A percentile compares a stretch with the other conserved stretches of the same genome.
phyloP scores from a whole-genome alignment of 129 eudicot species.

The Arctium lappa region DNA sequence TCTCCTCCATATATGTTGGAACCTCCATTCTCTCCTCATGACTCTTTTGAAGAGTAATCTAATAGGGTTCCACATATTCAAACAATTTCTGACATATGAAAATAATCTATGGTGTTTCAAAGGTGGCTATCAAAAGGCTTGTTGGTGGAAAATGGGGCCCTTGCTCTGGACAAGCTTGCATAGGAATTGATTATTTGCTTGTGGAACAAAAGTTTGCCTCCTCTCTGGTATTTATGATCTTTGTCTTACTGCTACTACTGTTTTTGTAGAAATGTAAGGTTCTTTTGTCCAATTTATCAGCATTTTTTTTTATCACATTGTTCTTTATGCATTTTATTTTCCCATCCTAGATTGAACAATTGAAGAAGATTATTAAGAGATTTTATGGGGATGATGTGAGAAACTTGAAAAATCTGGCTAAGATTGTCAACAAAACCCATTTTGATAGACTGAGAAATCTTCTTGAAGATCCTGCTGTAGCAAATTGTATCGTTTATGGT shows the following conservation, averaged over 20 bases:
- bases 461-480: conserved; percentile 78
- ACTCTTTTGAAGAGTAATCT: background rate
- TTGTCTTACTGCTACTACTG: background rate
- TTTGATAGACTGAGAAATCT: conserved; percentile 62
- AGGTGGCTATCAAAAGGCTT: conserved; percentile 79
- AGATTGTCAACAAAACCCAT: conserved; percentile 72
- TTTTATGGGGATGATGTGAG: conserved; percentile 68
- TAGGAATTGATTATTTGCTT: conserved; percentile 75
- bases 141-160: conserved; percentile 83
- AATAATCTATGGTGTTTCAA: conserved; percentile 11
- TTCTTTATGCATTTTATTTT: background rate
- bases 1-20: background rate
- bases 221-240: conserved; percentile 44
- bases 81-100: background rate
- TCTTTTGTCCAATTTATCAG: background rate
- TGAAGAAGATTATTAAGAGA: conserved; percentile 44
- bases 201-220: conserved; percentile 70
- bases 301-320: background rate
- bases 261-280: background rate
- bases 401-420: conserved; percentile 53
- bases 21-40: background rate
- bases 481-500: conserved; percentile 74
- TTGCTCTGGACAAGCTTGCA: conserved; percentile 84
- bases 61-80: background rate
- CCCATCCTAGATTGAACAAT: conserved; percentile 52